phyloP scores from a whole-genome alignment of 129 eudicot genomes.

The Artemisia annua region DNA sequence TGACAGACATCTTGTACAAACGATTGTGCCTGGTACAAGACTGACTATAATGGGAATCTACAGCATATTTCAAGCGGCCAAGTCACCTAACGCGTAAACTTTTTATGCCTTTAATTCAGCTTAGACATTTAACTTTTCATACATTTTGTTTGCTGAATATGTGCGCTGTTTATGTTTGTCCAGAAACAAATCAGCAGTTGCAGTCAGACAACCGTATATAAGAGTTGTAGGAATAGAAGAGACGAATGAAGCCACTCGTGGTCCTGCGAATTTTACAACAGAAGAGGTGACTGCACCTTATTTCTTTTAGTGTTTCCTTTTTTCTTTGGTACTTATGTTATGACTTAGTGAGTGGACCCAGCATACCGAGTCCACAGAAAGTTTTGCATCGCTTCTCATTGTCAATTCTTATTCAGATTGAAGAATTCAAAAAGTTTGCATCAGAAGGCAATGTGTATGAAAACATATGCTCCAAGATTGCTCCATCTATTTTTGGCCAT shows the following conservation, averaged over 20 bases:
- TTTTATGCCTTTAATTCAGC: not conserved
- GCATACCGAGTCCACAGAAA: not conserved
- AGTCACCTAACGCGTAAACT: conserved; percentile 70
- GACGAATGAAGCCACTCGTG: conserved; percentile 82
- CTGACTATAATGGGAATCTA: conserved; percentile 94
- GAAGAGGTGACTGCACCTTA: conserved; percentile 61
- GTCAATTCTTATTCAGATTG: conserved; percentile 51
- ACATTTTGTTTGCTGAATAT: not conserved
- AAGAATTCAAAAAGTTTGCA: conserved; percentile 94
- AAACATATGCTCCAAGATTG: conserved; percentile 84
- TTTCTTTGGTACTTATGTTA: not conserved
- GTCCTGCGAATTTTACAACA: conserved; percentile 71
- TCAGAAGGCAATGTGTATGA: conserved; percentile 66
- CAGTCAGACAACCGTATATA: conserved; percentile 95
- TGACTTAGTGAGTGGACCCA: not conserved
- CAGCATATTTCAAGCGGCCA: conserved; percentile 93
- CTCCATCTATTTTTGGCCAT: conserved; percentile 98
- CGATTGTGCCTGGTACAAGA: conserved; percentile 98
- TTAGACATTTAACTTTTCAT: not conserved
- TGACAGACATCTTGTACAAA: conserved; percentile 96
- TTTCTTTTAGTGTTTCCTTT: not conserved
- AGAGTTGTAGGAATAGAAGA: conserved; percentile 97
- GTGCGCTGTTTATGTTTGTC: conserved; percentile 16
- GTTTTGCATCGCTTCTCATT: not conserved
- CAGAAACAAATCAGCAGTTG: conserved; percentile 97